A percentile compares a stretch with the other conserved stretches of the same genome.
phyloP scores from a whole-genome alignment of 2,329 filamentous ascomycete genomes.

The Colletotrichum lini region DNA sequence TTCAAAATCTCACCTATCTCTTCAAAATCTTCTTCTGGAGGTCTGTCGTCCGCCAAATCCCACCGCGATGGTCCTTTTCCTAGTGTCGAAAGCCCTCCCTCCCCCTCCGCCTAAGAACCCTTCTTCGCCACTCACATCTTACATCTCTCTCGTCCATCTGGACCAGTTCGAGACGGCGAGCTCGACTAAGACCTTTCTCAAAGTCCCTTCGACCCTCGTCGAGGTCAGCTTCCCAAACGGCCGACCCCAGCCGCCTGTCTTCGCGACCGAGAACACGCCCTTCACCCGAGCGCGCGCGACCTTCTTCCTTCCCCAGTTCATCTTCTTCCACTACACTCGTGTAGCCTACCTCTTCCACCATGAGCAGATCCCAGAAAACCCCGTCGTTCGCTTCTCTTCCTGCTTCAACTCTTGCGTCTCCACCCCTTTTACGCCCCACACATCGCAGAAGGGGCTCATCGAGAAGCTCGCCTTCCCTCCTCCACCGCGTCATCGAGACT shows the following conservation, averaged over 20 bases:
- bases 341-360: background rate
- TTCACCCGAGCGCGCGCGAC: background rate
- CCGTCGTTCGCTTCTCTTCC: no score
- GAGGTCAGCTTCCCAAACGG: background rate
- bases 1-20: no score
- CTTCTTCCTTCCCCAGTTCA: background rate
- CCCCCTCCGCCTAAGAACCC: background rate
- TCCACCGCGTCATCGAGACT: background rate
- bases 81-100: background rate
- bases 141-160: background rate
- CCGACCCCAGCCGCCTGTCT: background rate
- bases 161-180: background rate
- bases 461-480: background rate
- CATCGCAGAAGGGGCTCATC: background rate
- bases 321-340: background rate
- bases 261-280: background rate
- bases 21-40: background rate
- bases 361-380: rapidly evolving
- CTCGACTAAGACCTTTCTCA: background rate
- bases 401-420: background rate
- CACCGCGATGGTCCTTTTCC: background rate
- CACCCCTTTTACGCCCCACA: background rate
- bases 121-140: background rate
- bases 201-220: background rate
- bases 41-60: rapidly evolving